A percentile compares a stretch with the other conserved stretches of the same genome.
Evolutionary conservation across 805 yeast genomes (phyloP).

Genomic region (Metschnikowia shivogae): DNA sequence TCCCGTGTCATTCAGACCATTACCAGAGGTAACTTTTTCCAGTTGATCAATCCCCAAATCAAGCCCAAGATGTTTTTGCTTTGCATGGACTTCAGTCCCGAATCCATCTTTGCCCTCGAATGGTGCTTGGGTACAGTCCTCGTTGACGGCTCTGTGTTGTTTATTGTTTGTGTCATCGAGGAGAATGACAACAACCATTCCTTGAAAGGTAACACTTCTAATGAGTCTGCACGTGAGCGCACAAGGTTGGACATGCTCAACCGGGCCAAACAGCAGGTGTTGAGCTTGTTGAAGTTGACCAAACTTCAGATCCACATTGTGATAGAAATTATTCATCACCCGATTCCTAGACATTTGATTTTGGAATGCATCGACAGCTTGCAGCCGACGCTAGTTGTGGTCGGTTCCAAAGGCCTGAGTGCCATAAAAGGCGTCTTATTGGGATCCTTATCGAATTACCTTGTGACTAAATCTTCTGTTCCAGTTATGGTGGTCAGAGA

Average conservation of each 20-base stretch:
- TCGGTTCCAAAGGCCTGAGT: constrained; percentile 70
- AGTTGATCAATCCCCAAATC: constrained; percentile 40
- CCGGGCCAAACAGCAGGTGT: constrained; percentile 42
- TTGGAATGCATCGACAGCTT: constrained; percentile 66
- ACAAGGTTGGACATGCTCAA: constrained; percentile 37
- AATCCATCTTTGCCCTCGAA: constrained; percentile 76
- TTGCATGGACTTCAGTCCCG: constrained; percentile 80
- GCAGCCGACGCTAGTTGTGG: constrained; percentile 68
- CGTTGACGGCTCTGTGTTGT: constrained; percentile 76
- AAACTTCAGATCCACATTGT: constrained; percentile 71
- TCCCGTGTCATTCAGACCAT: constrained; percentile 66
- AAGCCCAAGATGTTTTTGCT: constrained; percentile 62
- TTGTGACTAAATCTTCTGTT: constrained; percentile 65
- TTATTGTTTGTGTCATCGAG: constrained; percentile 56
- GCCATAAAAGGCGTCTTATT: constrained; percentile 70
- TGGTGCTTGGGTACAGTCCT: constrained; percentile 86
- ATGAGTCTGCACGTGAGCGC: constrained; percentile 35
- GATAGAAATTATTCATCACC: constrained; percentile 70
- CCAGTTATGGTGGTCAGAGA: constrained; percentile 81
- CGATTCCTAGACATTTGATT: constrained; percentile 67
- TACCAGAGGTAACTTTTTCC: constrained; percentile 64
- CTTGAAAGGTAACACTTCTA: constrained; percentile 35
- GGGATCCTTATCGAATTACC: constrained; percentile 68
- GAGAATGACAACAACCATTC: constrained; percentile 41
- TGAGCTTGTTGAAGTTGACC: constrained; percentile 54